Percentiles rank a stretch among this genome's conserved stretches.
Evolutionary conservation across 228 moss, liverwort and hornwort species (phyloP).

Genomic region (Sphagnum fallax): DNA sequence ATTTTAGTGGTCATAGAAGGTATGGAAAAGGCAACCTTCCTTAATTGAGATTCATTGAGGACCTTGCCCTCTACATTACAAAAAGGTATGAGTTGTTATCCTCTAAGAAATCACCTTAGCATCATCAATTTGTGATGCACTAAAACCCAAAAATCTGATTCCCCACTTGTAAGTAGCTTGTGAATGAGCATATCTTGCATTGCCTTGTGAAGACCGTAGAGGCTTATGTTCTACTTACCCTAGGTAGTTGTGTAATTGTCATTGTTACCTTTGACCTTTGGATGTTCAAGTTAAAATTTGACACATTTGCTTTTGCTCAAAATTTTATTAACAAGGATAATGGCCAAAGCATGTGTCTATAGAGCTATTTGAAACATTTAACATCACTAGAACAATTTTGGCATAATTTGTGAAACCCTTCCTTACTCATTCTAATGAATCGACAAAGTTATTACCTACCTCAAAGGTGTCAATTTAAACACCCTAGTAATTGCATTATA

Average conservation of each 20-base stretch:
- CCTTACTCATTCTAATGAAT: no score
- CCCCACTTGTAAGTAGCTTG: not conserved
- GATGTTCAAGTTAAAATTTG: not conserved
- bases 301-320: not conserved
- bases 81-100: not conserved
- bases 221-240: not conserved
- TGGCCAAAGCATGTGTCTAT: no score
- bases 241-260: not conserved
- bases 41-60: not conserved
- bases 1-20: not conserved
- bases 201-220: not conserved
- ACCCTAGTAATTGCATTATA: no score
- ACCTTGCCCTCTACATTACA: not conserved
- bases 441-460: no score
- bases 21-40: not conserved
- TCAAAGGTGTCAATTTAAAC: no score
- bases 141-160: not conserved
- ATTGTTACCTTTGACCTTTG: not conserved
- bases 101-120: not conserved
- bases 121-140: not conserved
- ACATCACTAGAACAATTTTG: no score
- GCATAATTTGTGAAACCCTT: no score
- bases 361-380: no score
- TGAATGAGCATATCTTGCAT: not conserved
- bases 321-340: not conserved